phyloP scores from a whole-genome alignment of 371 early-diverging fungal genomes.

The Fennellomyces sp. region DNA sequence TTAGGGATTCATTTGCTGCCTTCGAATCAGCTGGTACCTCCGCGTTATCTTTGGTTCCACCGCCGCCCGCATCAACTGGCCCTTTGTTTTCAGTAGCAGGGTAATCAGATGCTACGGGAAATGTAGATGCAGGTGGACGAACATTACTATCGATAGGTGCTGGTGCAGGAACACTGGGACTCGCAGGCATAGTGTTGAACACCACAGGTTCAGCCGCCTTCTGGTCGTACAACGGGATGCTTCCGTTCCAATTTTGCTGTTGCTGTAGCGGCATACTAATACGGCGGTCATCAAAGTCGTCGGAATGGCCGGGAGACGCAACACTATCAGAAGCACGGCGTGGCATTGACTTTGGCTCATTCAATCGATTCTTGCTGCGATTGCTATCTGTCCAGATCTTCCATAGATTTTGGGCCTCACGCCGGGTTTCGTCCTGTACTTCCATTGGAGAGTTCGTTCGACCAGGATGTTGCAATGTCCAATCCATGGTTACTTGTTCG shows the following conservation, averaged over 20 bases:
- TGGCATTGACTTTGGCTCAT: neutral
- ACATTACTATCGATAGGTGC: neutral
- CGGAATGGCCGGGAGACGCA: neutral
- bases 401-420: constrained; percentile 2
- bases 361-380: neutral
- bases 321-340: constrained; percentile 1
- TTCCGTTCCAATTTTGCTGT: too few relatives aligned
- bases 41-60: neutral
- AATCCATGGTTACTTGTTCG: constrained; percentile 1
- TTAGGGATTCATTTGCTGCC: neutral
- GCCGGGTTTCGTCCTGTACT: neutral
- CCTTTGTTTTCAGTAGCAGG: neutral
- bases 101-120: neutral
- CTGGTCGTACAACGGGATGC: too few relatives aligned
- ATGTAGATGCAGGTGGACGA: neutral
- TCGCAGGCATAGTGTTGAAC: neutral
- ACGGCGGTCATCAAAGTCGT: neutral
- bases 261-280: too few relatives aligned
- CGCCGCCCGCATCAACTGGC: too few relatives aligned
- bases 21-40: neutral
- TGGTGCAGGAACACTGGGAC: neutral
- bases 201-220: neutral
- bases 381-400: neutral
- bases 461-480: constrained; percentile 2
- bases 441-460: neutral